These are phyloP conservation scores for Phoenix roebelenii DNA, from an alignment of 176 grass and related monocot species.

Conservation along the genomic window DNA sequence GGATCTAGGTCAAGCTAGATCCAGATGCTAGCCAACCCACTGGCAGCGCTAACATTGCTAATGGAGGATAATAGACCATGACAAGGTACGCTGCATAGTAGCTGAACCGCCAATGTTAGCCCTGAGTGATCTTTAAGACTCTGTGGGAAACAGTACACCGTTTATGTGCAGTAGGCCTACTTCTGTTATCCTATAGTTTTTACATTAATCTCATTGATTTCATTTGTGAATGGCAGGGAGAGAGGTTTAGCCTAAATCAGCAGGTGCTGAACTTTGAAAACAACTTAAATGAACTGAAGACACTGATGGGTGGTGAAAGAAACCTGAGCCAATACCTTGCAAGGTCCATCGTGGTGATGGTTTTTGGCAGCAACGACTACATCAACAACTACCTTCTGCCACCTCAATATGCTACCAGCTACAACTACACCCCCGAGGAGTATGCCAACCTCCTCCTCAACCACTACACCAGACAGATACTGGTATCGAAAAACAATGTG, in stretches of 20 bases:
- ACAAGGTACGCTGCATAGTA: too few relatives aligned
- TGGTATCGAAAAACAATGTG: background rate
- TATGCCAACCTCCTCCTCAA: conserved; percentile 34
- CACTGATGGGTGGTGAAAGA: conserved; percentile 6
- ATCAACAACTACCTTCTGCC: conserved; percentile 37
- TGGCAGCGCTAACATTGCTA: too few relatives aligned
- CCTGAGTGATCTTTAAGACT: too few relatives aligned
- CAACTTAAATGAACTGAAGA: conserved; percentile 23
- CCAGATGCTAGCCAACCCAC: too few relatives aligned
- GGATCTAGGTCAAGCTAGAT: too few relatives aligned
- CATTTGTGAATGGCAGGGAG: conserved; percentile 21
- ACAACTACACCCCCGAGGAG: conserved; percentile 22
- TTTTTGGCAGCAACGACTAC: conserved; percentile 42
- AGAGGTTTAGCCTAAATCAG: conserved; percentile 32
- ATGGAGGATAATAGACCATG: too few relatives aligned
- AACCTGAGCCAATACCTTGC: conserved; percentile 13
- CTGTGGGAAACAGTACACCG: too few relatives aligned
- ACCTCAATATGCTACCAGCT: conserved; percentile 25
- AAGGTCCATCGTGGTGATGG: conserved; percentile 32
- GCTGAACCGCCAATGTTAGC: too few relatives aligned
- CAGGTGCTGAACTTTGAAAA: conserved; percentile 39
- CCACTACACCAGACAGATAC: conserved; percentile 33
- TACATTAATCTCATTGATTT: too few relatives aligned
- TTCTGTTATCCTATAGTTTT: too few relatives aligned
- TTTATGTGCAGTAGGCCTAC: too few relatives aligned